A percentile compares a stretch with the other conserved stretches of the same genome.
Evolutionary conservation across 1,284 basidiomycete genomes (phyloP).

Genomic region (Naganishia sp.): DNA sequence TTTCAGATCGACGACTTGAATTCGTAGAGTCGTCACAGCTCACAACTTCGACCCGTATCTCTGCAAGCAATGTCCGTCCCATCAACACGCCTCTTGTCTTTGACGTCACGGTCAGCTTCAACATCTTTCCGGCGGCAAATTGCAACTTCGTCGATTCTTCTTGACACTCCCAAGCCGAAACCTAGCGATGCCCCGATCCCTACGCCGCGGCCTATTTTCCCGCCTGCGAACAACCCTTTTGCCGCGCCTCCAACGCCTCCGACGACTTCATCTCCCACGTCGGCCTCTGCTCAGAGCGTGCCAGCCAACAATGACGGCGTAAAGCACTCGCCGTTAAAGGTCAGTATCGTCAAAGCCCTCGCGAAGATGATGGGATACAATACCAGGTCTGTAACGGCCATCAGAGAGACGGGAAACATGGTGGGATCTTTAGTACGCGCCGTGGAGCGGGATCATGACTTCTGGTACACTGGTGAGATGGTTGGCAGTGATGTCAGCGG

Average conservation of each 20-base stretch:
- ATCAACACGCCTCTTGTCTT: background rate
- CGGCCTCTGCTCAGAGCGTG: background rate
- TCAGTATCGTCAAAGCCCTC: conserved; percentile 46
- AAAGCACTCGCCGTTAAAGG: conserved; percentile 44
- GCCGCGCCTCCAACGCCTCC: conserved; percentile 19
- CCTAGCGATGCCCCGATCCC: conserved; percentile 27
- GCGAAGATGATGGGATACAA: conserved; percentile 60
- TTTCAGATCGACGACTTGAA: background rate
- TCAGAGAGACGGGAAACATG: conserved; percentile 59
- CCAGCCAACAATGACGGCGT: background rate
- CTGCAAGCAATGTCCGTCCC: background rate
- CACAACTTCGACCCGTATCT: background rate
- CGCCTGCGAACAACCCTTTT: conserved; percentile 31
- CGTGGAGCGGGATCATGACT: conserved; percentile 54
- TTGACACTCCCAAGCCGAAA: conserved; percentile 12
- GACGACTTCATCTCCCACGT: background rate
- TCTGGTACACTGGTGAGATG: conserved; percentile 55
- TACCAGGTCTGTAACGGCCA: conserved; percentile 56
- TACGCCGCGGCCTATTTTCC: conserved; percentile 29
- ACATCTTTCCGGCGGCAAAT: conserved; percentile 1
- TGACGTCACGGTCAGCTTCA: background rate
- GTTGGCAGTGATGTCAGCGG: background rate
- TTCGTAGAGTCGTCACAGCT: too few relatives aligned
- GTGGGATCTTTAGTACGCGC: conserved; percentile 59
- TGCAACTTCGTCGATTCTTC: background rate